These are phyloP conservation scores for Coemansia javaensis DNA, from an alignment of 192 early-diverging fungal genomes.

Conservation along the genomic window DNA sequence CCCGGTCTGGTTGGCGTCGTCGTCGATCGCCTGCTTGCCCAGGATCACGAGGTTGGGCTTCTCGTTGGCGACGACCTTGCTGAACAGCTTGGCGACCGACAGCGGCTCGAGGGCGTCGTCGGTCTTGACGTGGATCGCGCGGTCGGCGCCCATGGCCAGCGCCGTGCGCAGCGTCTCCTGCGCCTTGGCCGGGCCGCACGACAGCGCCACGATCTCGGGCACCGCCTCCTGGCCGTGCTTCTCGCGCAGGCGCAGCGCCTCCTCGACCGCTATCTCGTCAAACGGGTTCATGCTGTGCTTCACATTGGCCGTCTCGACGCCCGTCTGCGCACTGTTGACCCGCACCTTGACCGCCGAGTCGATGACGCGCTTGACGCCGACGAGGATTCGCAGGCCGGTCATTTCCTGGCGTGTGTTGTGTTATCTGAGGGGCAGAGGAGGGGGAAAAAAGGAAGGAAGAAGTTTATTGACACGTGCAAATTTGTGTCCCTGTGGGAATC, in stretches of 20 bases:
- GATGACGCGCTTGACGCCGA: constrained; percentile 93
- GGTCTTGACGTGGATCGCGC: constrained; percentile 87
- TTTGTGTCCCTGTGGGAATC: no score
- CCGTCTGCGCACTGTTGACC: constrained; percentile 78
- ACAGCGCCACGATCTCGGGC: constrained; percentile 82
- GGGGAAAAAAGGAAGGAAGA: not conserved
- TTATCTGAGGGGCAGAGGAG: not conserved
- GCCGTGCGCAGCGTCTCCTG: constrained; percentile 93
- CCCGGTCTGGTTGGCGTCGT: constrained; percentile 94
- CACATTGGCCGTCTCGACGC: constrained; percentile 86
- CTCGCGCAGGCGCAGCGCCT: constrained; percentile 92
- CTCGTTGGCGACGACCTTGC: constrained; percentile 81
- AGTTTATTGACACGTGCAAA: no score
- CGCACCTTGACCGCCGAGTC: constrained; percentile 99
- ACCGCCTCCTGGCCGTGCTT: constrained; percentile 56
- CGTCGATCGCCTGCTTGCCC: constrained; percentile 99
- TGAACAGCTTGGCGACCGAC: constrained; percentile 89
- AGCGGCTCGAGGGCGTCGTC: constrained; percentile 78
- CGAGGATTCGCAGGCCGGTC: constrained; percentile 71
- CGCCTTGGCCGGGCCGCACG: constrained; percentile 81
- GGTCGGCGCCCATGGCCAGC: constrained; percentile 96
- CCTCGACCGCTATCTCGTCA: constrained; percentile 98
- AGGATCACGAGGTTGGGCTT: constrained; percentile 92
- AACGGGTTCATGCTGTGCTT: constrained; percentile 99
- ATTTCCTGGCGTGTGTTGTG: constrained; percentile 20